Base-by-base conservation (phyloP, 306 rosid species). In the Alnus rubra region DNA sequence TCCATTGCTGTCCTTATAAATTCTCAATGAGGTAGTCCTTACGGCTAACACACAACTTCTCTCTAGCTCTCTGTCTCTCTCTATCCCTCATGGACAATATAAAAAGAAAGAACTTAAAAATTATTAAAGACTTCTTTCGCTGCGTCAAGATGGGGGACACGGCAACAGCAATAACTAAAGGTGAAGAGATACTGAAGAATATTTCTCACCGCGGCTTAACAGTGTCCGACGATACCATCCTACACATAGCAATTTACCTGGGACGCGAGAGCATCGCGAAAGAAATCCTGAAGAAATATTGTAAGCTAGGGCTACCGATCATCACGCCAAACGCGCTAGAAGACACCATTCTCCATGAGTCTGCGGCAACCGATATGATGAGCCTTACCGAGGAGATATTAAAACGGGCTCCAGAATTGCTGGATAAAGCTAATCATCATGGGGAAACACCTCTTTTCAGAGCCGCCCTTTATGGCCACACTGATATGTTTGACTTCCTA, bases 341-440 rank as follows among this genome's bases (percentile, higher is more conserved):
- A 18, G 50, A 79, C 73, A 79, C 82, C 2, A 52, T 51, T 13
- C 82, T 79, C 13, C 82, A 79, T 1, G 82, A 79, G 56, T 78
- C 55, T 12, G 65, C 49, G n/a, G 73, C 65, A 31, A 23, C 47
- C 14, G 48, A 44, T 4, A 76, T 62, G 62, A 37, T 9, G 28
- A 12, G 2, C 14, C 56, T 72, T 18, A 68, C 63, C 23, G 0
- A 16, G 33, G 47, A 72, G 11, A 19, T 73, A 73, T 11, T 79
- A 12, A 5, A 3, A 1, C 3, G 0, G 44, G 68, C 33, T 9
- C 78, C 82, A 3, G 7, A 13, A 1, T 33, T 79, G 44, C n/a
- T 72, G 51, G 8, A 42, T 0, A 49, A 0, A 3, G 0, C 0
- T 5, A 73, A 72, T 51, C 7, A 59, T 0, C 5, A 3, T 4